Evolutionary conservation across 176 grass and related monocot species (phyloP).

Genomic region (Triticum timopheevii): DNA sequence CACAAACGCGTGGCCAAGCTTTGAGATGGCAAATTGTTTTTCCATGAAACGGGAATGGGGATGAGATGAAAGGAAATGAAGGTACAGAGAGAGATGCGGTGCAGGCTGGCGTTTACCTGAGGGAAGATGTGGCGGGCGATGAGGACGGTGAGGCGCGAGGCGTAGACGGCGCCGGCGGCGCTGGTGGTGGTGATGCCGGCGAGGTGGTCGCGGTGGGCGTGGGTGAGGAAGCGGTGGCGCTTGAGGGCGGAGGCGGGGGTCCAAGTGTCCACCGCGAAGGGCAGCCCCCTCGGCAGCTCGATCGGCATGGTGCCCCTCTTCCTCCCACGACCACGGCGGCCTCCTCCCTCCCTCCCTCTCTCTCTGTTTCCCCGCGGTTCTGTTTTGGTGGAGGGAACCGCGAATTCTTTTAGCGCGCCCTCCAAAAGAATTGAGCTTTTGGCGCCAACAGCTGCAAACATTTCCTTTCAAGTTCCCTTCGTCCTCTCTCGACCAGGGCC

Average conservation of each 20-base stretch:
- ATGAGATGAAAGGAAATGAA: background rate
- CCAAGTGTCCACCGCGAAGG: slow-evolving; percentile 91
- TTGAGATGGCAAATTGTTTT: background rate
- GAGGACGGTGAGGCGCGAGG: slow-evolving; percentile 56
- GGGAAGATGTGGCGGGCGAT: slow-evolving; percentile 48
- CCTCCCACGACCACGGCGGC: background rate
- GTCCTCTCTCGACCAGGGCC: background rate
- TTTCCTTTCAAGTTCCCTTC: background rate
- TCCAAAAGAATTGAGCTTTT: background rate
- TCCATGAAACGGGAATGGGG: background rate
- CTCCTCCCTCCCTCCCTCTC: background rate
- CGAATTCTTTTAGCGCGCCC: background rate
- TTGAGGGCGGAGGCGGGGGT: slow-evolving; percentile 48
- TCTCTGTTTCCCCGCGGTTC: background rate
- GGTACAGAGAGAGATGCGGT: background rate
- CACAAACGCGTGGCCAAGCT: slow-evolving; percentile 52
- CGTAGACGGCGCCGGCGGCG: slow-evolving; percentile 45
- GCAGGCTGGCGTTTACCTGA: slow-evolving; percentile 11
- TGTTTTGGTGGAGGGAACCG: background rate
- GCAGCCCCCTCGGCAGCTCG: slow-evolving; percentile 67
- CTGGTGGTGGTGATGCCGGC: slow-evolving; percentile 39
- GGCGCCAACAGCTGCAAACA: background rate
- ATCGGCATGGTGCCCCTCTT: slow-evolving; percentile 41
- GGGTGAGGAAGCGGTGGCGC: slow-evolving; percentile 76
- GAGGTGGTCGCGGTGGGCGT: slow-evolving; percentile 85